Conservation (phyloP, 176 grass and related monocot species). For the Carex myosuroides region DNA sequence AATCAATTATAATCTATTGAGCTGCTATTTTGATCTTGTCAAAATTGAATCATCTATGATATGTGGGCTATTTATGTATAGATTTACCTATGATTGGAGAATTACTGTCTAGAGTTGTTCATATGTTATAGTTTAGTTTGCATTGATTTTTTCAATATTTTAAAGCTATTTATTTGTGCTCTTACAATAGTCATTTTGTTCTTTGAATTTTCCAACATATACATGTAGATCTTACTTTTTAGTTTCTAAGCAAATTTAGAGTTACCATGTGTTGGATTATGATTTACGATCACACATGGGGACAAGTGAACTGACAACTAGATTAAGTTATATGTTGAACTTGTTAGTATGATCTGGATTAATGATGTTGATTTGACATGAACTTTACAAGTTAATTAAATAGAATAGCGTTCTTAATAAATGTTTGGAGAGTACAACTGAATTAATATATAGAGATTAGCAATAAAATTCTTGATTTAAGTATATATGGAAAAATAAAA, state of each 20-base stretch:
- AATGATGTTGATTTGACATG: no score
- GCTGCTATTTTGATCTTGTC: not conserved
- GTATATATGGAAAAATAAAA: no score
- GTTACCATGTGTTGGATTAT: no score
- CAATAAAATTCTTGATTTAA: no score
- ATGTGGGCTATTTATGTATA: not conserved
- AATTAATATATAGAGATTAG: no score
- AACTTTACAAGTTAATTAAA: no score
- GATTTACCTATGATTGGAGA: not conserved
- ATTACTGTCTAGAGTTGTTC: not conserved
- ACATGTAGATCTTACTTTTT: not conserved
- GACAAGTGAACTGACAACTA: not conserved
- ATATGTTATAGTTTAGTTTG: not conserved
- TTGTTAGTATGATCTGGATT: no score
- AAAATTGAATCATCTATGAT: not conserved
- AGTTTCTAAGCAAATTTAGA: no score
- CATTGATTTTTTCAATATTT: not conserved
- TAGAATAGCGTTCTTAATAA: no score
- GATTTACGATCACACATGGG: not conserved
- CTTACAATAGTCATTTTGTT: not conserved
- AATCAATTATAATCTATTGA: not conserved
- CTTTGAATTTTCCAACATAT: not conserved
- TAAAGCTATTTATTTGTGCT: not conserved
- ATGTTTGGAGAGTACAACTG: no score
- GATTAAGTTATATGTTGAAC: not conserved